Evolutionary conservation across 164 flowering plant genomes (phyloP).

Genomic region (Sedum album): DNA sequence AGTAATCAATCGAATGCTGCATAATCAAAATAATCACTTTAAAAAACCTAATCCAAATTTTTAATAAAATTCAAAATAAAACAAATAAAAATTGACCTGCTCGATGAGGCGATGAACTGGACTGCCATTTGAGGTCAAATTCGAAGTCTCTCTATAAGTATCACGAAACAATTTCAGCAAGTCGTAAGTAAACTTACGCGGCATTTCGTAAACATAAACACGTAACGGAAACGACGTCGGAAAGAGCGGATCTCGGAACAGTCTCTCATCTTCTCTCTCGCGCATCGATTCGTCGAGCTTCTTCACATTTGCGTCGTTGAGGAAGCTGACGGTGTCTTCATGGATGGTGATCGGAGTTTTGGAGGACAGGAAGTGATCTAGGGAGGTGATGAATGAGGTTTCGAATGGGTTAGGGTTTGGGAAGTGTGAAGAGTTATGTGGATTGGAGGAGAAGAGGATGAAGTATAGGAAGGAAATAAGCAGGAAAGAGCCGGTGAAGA

Average conservation of each 20-base stretch:
- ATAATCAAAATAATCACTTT: constrained; percentile 3
- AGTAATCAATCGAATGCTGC: constrained; percentile 94
- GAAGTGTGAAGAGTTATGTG: constrained; percentile 4
- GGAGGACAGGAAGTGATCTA: constrained; percentile 52
- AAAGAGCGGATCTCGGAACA: too few species aligned
- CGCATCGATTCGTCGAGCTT: constrained; percentile 45
- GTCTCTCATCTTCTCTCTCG: constrained; percentile 36
- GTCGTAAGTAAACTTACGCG: too few species aligned
- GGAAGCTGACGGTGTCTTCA: constrained; percentile 23
- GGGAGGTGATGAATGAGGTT: constrained; percentile 66
- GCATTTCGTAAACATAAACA: too few species aligned
- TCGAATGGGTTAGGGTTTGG: constrained; percentile 23
- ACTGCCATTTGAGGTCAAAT: too few species aligned
- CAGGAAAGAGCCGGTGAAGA: constrained; percentile 23
- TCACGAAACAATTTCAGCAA: constrained; percentile 21
- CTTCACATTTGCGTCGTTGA: constrained; percentile 18
- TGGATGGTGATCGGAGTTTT: constrained; percentile 14
- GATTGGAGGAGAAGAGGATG: constrained; percentile 18
- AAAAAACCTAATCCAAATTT: too few species aligned
- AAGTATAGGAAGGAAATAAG: constrained; percentile 20
- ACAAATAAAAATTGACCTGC: too few species aligned
- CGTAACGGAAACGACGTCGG: too few species aligned
- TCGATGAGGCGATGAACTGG: too few species aligned
- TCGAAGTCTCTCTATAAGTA: too few species aligned
- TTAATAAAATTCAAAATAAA: too few species aligned